Evolutionary conservation across 441 rosid genomes (phyloP), one percentile per base, ranked within the genome.

Genomic region (Geranium incanum): DNA sequence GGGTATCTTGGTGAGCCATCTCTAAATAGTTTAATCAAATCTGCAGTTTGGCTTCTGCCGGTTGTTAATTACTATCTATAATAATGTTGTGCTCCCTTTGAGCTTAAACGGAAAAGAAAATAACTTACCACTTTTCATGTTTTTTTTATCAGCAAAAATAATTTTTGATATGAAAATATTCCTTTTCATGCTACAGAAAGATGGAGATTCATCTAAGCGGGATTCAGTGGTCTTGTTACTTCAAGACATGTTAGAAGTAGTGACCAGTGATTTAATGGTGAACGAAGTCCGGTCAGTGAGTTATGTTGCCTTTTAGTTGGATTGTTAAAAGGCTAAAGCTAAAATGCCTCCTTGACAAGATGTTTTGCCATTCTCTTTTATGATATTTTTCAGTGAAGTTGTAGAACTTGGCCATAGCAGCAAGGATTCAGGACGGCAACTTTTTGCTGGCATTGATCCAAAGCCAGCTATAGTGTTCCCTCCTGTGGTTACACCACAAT

Each of bases 191-290:
- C 68, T 86, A 78, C 88, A 95, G 99, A 95, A 93, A 89, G 97
- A 87, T 76, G 88, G 86, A 16, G 95, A 91, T 75, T 83, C 87
- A 76, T 82, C 90, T 75, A 87, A 91, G 82, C 79, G 82, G 74
- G 91, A 89, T 81, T 76, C 79, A 66, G 91, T 91, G 82, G 97
- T 91, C 70, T 81, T 95, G 75, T 75, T 91, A 82, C 84, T 95
- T 66, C 98, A 88, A 79, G 99, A 95, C 81, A 95, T 93, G 97
- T 78, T 95, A 77, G 99, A 95, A 87, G 96, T 95, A 68, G 95
- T 89, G 65, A 86, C 94, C 38, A 88, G 89, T 69, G 98, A 95
- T 85, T 88, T 93, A 97, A 91, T 90, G 98, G 90, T 88, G 84
- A 91, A 82, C 72, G 99, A 95, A 82, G 91, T 82, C 74, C 91